A percentile compares a stretch with the other conserved stretches of the same genome.
Evolutionary conservation across 331 rosid species (phyloP).

Genomic region (Cydonia oblonga): DNA sequence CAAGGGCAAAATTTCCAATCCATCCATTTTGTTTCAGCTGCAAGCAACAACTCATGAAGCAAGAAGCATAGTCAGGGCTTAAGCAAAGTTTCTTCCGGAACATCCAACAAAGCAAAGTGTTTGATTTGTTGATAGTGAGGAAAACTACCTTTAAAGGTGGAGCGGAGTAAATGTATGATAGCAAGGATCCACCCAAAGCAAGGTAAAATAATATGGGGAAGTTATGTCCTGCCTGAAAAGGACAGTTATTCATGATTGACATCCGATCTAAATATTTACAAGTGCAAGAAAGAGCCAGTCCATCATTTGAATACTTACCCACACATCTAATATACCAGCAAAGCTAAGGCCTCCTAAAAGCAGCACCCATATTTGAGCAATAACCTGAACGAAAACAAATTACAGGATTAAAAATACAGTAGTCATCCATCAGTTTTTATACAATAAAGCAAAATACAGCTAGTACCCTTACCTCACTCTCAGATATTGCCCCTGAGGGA

Average conservation of each 20-base stretch:
- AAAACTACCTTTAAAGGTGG: conserved; percentile 75
- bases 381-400: conserved; percentile 44
- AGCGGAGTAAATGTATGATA: conserved; percentile 94
- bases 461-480: conserved; percentile 57
- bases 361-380: conserved; percentile 87
- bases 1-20: conserved; percentile 96
- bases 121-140: background rate
- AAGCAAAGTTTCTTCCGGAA: background rate
- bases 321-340: conserved; percentile 75
- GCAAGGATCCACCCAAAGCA: conserved; percentile 81
- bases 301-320: conserved; percentile 58
- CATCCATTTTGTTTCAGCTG: conserved; percentile 98
- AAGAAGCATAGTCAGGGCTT: conserved; percentile 10
- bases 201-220: conserved; percentile 75
- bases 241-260: conserved; percentile 14
- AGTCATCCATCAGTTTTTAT: background rate
- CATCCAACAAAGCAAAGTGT: conserved; percentile 1
- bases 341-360: conserved; percentile 72
- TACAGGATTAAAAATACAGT: background rate
- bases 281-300: background rate
- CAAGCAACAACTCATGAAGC: conserved; percentile 29
- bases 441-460: background rate
- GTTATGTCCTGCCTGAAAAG: conserved; percentile 75
- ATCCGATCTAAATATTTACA: conserved; percentile 3
- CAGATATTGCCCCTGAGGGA: conserved; percentile 91